Percentiles rank a stretch among this genome's conserved stretches.
Evolutionary conservation across 2,329 filamentous ascomycete genomes (phyloP).

Genomic region (Microsporum ferrugineum): DNA sequence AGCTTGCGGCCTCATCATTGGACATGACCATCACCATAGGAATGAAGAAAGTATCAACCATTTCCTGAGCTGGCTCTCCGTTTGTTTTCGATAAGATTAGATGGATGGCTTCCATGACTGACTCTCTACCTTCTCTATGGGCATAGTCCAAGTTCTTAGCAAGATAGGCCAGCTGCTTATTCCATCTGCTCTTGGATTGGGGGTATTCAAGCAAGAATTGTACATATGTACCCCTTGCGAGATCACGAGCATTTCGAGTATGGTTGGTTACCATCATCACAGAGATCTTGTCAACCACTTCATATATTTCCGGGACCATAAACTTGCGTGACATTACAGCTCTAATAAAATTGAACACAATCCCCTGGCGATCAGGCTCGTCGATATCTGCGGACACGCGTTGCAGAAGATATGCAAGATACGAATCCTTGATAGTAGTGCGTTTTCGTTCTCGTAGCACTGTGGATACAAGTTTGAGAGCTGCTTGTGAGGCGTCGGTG

Average conservation of each 20-base stretch:
- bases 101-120: conserved; percentile 84
- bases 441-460: conserved; percentile 71
- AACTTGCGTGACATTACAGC: conserved; percentile 76
- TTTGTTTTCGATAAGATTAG: conserved; percentile 76
- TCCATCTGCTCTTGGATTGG: conserved; percentile 78
- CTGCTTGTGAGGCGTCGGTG: conserved; percentile 74
- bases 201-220: conserved; percentile 93
- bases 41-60: conserved; percentile 70
- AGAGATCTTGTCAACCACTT: conserved; percentile 78
- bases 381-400: conserved; percentile 81
- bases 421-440: conserved; percentile 64
- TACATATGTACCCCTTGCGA: conserved; percentile 80
- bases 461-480: conserved; percentile 75
- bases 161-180: conserved; percentile 79
- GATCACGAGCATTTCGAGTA: conserved; percentile 72
- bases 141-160: conserved; percentile 86
- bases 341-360: conserved; percentile 88
- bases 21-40: conserved; percentile 74
- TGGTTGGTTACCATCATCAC: conserved; percentile 94
- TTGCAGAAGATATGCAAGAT: conserved; percentile 69
- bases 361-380: conserved; percentile 79
- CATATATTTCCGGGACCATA: conserved; percentile 78
- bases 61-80: conserved; percentile 69
- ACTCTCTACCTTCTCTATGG: conserved; percentile 75
- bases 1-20: conserved; percentile 80